phyloP scores from a whole-genome alignment of 2,329 filamentous ascomycete species.

The Phyllosticta paracitricarpa region DNA sequence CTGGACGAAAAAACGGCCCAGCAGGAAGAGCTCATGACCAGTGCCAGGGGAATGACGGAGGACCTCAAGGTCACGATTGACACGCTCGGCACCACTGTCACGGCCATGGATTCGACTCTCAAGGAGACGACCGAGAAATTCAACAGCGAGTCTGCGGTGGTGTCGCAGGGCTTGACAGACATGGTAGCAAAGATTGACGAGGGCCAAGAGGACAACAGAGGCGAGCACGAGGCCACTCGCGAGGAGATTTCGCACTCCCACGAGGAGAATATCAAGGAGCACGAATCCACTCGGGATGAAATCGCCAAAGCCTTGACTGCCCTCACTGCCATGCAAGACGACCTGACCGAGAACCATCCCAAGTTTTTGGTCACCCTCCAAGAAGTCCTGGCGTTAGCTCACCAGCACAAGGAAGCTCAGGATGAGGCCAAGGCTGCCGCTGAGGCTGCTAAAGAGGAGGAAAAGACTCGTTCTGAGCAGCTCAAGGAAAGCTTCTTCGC shows the following conservation, averaged over 20 bases:
- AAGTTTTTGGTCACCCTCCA: slow-evolving; percentile 79
- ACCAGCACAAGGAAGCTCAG: slow-evolving; percentile 80
- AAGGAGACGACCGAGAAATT: slow-evolving; percentile 79
- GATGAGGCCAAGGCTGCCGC: slow-evolving; percentile 43
- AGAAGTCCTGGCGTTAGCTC: slow-evolving; percentile 73
- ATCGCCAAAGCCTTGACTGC: slow-evolving; percentile 63
- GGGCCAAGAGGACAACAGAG: slow-evolving; percentile 60
- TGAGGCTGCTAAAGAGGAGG: slow-evolving; percentile 30
- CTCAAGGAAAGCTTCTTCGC: slow-evolving; percentile 31
- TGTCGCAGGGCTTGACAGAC: slow-evolving; percentile 74
- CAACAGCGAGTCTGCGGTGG: slow-evolving; percentile 76
- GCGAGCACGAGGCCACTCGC: slow-evolving; percentile 72
- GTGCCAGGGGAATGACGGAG: slow-evolving; percentile 71
- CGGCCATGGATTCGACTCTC: slow-evolving; percentile 47
- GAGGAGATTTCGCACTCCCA: slow-evolving; percentile 72
- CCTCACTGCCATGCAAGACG: slow-evolving; percentile 66
- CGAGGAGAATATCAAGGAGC: slow-evolving; percentile 63
- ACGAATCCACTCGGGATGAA: slow-evolving; percentile 72
- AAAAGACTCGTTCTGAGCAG: slow-evolving; percentile 33
- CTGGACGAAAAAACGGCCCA: slow-evolving; percentile 64
- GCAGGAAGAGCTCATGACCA: slow-evolving; percentile 62
- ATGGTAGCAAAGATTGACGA: slow-evolving; percentile 68
- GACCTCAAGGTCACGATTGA: slow-evolving; percentile 82
- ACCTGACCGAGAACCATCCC: slow-evolving; percentile 75
- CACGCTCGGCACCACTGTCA: slow-evolving; percentile 59